Base-by-base conservation (phyloP, 1,284 basidiomycete genomes). In the Boletus semigastroideus region DNA sequence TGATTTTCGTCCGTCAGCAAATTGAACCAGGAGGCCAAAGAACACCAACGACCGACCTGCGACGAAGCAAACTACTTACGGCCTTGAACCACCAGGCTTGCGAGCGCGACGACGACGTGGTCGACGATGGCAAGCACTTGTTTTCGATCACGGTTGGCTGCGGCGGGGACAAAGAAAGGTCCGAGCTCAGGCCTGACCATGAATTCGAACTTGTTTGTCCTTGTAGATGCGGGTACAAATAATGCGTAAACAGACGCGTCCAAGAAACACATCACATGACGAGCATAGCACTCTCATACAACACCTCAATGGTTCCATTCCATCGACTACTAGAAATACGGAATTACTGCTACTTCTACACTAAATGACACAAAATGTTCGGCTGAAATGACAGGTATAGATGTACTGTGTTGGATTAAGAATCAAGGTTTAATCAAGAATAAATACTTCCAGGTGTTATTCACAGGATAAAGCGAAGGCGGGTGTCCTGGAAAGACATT, bases 121-220 rank as follows among this genome's bases (percentile, higher is more conserved):
- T 47, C 62, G 57, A 47, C 53, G 53, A 53, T 46, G 43, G 54
- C 63, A 58, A 56, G 61, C 49, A 39, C 64, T 53, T 49, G 56
- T 48, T 53, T 45, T 55, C 43, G 54, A 51, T 52, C 49, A 49
- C 54, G 25, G 54, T 54, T 57, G 44, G 52, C 51, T 59, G 53
- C 52, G 49, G 59, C 44, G 58, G 48, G 34, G 48, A 46, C 62
- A 36, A n/a, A 36, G 34, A 36, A 16, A 34, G 0, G 33, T 34
- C 33, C 25, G 25, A 16, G n/a, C n/a, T 10, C 16, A 19, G 30
- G 13, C 44, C 47, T n/a, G 42, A 27, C 27, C 31, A 46, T 27
- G 53, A 68, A 71, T n/a, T 71, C 49, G 68, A 67, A 67, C 66
- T 64, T 67, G 54, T 67, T 67, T 67, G 68, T 49, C 41, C 46